Percentiles rank a stretch among this genome's conserved stretches.
Evolutionary conservation across 148 eudicot genomes (phyloP).

Genomic region (Amaranthus cruentus): DNA sequence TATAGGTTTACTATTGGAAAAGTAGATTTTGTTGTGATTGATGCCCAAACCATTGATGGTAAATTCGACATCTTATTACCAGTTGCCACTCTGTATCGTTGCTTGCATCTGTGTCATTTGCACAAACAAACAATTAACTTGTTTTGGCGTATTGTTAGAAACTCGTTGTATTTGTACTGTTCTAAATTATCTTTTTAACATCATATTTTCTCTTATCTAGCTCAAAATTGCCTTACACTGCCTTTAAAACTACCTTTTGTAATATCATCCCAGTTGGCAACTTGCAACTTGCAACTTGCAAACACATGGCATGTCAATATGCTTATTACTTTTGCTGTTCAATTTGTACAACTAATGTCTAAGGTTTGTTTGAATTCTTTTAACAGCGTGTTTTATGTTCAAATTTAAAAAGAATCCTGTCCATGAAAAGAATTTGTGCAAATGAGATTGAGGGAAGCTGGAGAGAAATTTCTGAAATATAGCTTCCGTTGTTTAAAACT

Average conservation of each 20-base stretch:
- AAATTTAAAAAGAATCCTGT: neutral
- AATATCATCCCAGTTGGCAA: too few species aligned
- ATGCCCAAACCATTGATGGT: slow-evolving; percentile 92
- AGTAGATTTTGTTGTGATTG: slow-evolving; percentile 79
- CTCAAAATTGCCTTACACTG: neutral
- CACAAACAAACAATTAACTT: neutral
- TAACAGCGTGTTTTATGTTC: neutral
- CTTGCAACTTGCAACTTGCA: too few species aligned
- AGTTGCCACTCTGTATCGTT: neutral
- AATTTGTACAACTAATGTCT: neutral
- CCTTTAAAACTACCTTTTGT: neutral
- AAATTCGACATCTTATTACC: slow-evolving; percentile 4
- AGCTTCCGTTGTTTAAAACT: neutral
- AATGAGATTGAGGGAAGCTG: neutral
- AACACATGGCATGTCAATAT: too few species aligned
- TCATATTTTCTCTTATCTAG: neutral
- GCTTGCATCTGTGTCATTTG: neutral
- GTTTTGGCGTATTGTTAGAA: neutral
- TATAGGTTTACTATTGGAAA: slow-evolving; percentile 56
- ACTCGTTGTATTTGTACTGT: too few species aligned
- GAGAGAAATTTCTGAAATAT: neutral
- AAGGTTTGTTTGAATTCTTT: neutral
- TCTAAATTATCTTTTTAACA: too few species aligned
- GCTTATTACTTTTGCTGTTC: neutral
- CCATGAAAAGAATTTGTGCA: neutral